Conservation (phyloP, 2,329 filamentous ascomycete genomes). For the Botrytis tulipae region DNA sequence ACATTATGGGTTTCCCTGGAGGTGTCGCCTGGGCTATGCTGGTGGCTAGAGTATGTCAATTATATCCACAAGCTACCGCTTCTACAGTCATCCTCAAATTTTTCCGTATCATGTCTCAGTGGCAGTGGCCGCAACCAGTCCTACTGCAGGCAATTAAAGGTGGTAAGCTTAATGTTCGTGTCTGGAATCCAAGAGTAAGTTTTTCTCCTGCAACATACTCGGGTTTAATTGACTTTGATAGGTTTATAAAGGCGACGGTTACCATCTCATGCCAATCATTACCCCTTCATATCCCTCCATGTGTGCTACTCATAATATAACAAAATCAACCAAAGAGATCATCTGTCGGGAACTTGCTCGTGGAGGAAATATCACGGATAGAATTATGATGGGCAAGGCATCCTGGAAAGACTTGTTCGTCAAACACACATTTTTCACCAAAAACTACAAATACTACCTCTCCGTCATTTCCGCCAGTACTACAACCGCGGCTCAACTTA, state of each 20-base stretch:
- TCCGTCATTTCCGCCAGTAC: conserved; percentile 80
- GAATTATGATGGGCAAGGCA: conserved; percentile 73
- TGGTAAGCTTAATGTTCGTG: conserved; percentile 74
- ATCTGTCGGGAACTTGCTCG: conserved; percentile 80
- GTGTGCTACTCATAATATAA: conserved; percentile 96
- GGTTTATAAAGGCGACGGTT: conserved; percentile 55
- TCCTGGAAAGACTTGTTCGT: conserved; percentile 86
- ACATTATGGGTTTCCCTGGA: conserved; percentile 93
- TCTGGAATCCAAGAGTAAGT: conserved; percentile 88
- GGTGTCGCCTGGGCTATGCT: conserved; percentile 99
- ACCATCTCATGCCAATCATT: conserved; percentile 96
- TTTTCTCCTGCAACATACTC: conserved; percentile 21
- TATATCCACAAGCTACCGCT: conserved; percentile 89
- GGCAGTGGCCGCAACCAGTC: conserved; percentile 94
- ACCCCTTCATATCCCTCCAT: conserved; percentile 97
- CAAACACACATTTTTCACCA: conserved; percentile 90
- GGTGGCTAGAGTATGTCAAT: conserved; percentile 90
- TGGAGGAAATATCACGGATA: conserved; percentile 72
- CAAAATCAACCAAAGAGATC: conserved; percentile 77
- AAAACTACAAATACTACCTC: conserved; percentile 93
- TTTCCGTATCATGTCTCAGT: conserved; percentile 85
- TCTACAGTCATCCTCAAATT: conserved; percentile 91
- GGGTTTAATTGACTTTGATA: conserved; percentile 27
- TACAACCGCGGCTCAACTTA: conserved; percentile 78
- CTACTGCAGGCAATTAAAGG: conserved; percentile 85